Base-by-base conservation (phyloP, 2,329 filamentous ascomycete genomes). In the Talaromyces sp. region DNA sequence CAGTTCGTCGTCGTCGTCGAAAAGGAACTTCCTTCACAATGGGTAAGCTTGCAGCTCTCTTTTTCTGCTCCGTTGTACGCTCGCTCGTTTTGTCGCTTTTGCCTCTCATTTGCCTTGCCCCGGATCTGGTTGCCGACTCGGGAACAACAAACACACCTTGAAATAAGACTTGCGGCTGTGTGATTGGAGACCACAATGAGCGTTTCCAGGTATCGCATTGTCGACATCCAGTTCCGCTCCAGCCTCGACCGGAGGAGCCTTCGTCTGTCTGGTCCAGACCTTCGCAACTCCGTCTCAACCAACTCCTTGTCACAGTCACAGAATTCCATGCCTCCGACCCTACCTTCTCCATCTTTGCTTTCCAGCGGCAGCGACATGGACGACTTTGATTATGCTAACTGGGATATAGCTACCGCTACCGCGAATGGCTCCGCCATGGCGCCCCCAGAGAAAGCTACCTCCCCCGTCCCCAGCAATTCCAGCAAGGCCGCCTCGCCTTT, bases 401-500 rank as follows among this genome's bases (percentile, higher is more conserved):
- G 58, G 64, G 57, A 62, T 58, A 58, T 66, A 58, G 60, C 61
- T 58, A 54, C 59, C 32, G 55, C 72, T 70, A 70, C 73, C 56
- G 67, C 72, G 58, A 61, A 62, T 61, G 61, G 61, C 55, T 63
- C 61, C 58, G 58, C 61, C 41, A 58, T 52, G 38, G 58, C 61
- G 26, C 38, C 51, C 32, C 52, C 55, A 35, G 55, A 59, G 21
- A 63, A 61, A 48, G 54, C 61, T 31, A 60, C 58, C 29, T 54
- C 54, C 61, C 71, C 62, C 66, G 70, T 72, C 24, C 72, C 75
- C 56, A 74, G 70, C 68, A 65, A 66, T 31, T 69, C 72, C 69
- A 83, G 81, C 73, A 82, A 81, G 70, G 76, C 78, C 57, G 72
- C 80, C 32, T 81, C 83, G 65, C 83, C 83, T 61, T 79, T 80